phyloP scores from a whole-genome alignment of 2,329 filamentous ascomycete genomes.

The Venturia nashicola region DNA sequence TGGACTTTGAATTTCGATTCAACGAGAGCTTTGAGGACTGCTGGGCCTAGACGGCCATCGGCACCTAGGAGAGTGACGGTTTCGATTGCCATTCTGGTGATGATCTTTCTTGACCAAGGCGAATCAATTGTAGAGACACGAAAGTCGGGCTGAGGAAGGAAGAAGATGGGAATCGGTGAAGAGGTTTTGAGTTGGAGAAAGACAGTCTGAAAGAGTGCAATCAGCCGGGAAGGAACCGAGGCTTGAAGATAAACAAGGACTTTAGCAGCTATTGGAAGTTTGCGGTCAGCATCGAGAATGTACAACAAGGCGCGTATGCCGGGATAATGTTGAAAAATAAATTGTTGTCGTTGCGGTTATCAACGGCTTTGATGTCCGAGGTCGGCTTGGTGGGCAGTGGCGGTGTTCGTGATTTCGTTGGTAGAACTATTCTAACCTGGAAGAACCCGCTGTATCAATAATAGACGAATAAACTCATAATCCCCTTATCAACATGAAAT shows the following conservation, averaged over 20 bases:
- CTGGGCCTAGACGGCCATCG: constrained; percentile 23
- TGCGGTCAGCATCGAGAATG: background rate
- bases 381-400: no score
- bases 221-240: no score
- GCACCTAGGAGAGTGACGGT: constrained; percentile 16
- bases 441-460: no score
- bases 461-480: no score
- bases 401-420: no score
- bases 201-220: no score
- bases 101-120: background rate
- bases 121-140: background rate
- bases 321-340: background rate
- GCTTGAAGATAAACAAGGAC: background rate
- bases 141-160: background rate
- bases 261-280: background rate
- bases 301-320: background rate
- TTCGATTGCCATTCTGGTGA: constrained; percentile 14
- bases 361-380: background rate
- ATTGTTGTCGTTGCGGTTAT: background rate
- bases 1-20: constrained; percentile 20
- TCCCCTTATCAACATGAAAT: no score
- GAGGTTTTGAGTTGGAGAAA: no score
- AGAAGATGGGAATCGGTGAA: background rate
- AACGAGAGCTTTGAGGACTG: constrained; percentile 22
- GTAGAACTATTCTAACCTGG: no score